Evolutionary conservation across 2,329 filamentous ascomycete genomes (phyloP).

Genomic region (Zasmidium citrigriseum): DNA sequence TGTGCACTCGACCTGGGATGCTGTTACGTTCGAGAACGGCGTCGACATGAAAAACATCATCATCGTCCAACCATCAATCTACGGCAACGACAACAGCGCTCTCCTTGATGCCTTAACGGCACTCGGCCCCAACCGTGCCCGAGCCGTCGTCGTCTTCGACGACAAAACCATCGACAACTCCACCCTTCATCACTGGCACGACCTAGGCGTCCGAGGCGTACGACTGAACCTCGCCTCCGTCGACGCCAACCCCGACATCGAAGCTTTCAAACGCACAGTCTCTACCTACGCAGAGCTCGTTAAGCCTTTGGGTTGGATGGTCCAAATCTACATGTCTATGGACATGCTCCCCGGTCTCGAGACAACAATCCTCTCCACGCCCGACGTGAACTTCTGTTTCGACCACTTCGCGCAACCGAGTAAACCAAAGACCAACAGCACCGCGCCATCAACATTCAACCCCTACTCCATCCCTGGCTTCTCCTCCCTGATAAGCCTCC

Average conservation of each 20-base stretch:
- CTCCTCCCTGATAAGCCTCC: slow-evolving; percentile 48
- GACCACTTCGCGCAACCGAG: slow-evolving; percentile 56
- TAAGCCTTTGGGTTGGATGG: slow-evolving; percentile 30
- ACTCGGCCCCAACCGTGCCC: slow-evolving; percentile 21
- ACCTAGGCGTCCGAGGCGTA: slow-evolving; percentile 33
- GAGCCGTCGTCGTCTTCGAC: slow-evolving; percentile 35
- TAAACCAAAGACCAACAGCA: slow-evolving; percentile 9
- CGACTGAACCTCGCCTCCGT: slow-evolving; percentile 35
- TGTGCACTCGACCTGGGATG: slow-evolving; percentile 9
- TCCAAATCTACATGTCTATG: slow-evolving; percentile 34
- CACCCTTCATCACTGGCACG: slow-evolving; percentile 30
- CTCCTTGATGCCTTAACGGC: slow-evolving; percentile 33
- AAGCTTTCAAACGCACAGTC: slow-evolving; percentile 25
- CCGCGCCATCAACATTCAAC: slow-evolving; percentile 34
- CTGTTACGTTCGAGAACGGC: slow-evolving; percentile 23
- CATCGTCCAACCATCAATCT: slow-evolving; percentile 35
- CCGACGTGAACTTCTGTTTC: slow-evolving; percentile 53
- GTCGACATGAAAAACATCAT: slow-evolving; percentile 30
- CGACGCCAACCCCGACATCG: slow-evolving; percentile 19
- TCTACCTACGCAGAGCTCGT: slow-evolving; percentile 28
- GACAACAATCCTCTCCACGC: neutral
- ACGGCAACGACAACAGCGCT: slow-evolving; percentile 34
- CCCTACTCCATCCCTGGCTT: slow-evolving; percentile 51
- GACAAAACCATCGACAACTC: slow-evolving; percentile 22
- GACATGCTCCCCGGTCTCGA: neutral